Evolutionary conservation across 805 yeast species (phyloP), one percentile per base, ranked within the genome.

Genomic region (Hanseniaspora mollemarum): DNA sequence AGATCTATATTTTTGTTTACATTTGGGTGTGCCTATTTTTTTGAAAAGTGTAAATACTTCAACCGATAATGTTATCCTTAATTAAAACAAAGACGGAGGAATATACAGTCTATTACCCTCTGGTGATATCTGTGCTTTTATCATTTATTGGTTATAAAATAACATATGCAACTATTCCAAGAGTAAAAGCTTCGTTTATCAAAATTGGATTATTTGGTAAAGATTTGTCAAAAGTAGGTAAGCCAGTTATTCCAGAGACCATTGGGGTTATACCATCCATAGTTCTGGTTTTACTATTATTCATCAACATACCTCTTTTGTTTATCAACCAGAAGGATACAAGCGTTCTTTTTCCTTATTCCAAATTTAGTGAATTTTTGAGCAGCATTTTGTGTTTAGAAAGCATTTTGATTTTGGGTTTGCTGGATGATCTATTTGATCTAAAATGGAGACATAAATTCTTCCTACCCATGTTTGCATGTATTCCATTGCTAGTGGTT

Each of bases 401-500:
- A 66, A 77, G 87, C 56, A 88, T 92, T 63, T 73, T 87, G 15
- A 68, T 92, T 39, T 70, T 92, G 40, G 98, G 98, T 0, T 72
- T 92, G 28, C 83, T 94, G 43, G 98, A 92, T 65, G 98, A 92
- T 68, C 71, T 92, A 59, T 92, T 92, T 61, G 99, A 92, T 65
- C 79, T 92, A 55, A 75, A 95, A 58, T 92, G 99, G 99, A 74
- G 99, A 62, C 95, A 92, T 69, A 92, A 92, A 71, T 87, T 92
- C 68, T 87, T 92, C 60, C 63, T 92, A 57, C 99, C 99, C 0
- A 95, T 95, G 0, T 78, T 92, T 50, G 96, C 96, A 0, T 81
- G 95, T 1, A 78, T 92, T 40, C 99, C 99, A 4, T 71, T 92
- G 58, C 71, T 92, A 53, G 76, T 90, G 16, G 95, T 92, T 2